Conservation (phyloP, 176 grass and related monocot genomes). For the Poa pratensis region DNA sequence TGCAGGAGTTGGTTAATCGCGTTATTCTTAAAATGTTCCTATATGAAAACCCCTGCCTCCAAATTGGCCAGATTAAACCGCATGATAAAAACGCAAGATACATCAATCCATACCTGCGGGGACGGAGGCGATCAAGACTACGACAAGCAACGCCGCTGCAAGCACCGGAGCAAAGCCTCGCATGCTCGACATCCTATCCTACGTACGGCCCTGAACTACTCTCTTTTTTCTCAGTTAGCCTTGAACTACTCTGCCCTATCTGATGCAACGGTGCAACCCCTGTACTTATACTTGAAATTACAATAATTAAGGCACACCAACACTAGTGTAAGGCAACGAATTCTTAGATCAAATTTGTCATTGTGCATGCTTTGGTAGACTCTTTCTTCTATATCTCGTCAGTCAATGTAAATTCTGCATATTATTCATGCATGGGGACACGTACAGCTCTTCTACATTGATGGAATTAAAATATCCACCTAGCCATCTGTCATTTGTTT, state of each 20-base stretch:
- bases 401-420: not conserved
- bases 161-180: not conserved
- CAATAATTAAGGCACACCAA: not conserved
- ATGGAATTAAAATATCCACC: not conserved
- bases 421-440: not conserved
- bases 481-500: not conserved
- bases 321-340: not conserved
- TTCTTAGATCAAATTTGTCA: not conserved
- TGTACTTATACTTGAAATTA: not conserved
- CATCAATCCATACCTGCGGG: not conserved
- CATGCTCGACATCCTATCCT: not conserved
- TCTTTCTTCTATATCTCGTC: not conserved
- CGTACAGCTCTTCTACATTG: not conserved
- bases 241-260: not conserved
- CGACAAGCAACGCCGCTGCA: not conserved
- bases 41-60: too few species aligned
- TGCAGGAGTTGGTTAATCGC: too few species aligned
- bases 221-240: too few species aligned
- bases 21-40: too few species aligned
- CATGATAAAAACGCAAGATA: too few species aligned
- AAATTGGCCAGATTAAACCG: too few species aligned
- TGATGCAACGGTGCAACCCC: not conserved
- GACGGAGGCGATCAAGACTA: not conserved
- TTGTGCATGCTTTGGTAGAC: not conserved
- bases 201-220: not conserved